Evolutionary conservation across 306 rosid genomes (phyloP).

Genomic region (Pueraria montana): DNA sequence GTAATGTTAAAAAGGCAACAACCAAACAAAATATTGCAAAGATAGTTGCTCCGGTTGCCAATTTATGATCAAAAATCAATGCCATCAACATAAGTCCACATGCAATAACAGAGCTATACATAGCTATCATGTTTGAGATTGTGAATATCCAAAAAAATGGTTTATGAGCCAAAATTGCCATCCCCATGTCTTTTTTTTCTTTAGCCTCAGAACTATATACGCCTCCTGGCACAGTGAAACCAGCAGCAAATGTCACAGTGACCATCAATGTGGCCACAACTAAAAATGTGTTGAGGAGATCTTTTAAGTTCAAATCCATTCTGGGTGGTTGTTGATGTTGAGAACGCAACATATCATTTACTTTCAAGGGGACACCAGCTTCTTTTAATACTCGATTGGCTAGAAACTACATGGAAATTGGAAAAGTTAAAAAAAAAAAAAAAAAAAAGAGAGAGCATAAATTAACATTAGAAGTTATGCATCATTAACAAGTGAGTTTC

Average conservation of each 20-base stretch:
- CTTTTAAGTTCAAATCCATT: not conserved
- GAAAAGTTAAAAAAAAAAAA: not conserved
- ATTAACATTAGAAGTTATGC: not conserved
- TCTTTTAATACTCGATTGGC: not conserved
- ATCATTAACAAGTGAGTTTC: not conserved
- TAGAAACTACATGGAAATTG: not conserved
- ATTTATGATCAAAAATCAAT: not conserved
- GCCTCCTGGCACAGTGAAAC: too few species aligned
- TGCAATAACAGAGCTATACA: conserved; percentile 19
- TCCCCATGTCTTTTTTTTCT: not conserved
- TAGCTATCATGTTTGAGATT: not conserved
- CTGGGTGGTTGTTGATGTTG: not conserved
- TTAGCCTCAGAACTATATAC: too few species aligned
- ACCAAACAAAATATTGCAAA: not conserved
- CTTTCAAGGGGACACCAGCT: not conserved
- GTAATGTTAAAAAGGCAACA: not conserved
- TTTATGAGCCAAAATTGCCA: not conserved
- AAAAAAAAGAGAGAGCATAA: not conserved
- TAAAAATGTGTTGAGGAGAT: conserved; percentile 25
- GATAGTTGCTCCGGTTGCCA: not conserved
- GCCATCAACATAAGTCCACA: not conserved
- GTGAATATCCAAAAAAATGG: conserved; percentile 10
- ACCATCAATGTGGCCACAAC: too few species aligned
- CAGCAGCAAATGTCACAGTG: too few species aligned
- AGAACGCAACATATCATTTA: not conserved